A percentile compares a stretch with the other conserved stretches of the same genome.
These are phyloP conservation scores for Globisporangium apiculatum DNA, from an alignment of 352 stramenopile genomes.

Conservation along the genomic window DNA sequence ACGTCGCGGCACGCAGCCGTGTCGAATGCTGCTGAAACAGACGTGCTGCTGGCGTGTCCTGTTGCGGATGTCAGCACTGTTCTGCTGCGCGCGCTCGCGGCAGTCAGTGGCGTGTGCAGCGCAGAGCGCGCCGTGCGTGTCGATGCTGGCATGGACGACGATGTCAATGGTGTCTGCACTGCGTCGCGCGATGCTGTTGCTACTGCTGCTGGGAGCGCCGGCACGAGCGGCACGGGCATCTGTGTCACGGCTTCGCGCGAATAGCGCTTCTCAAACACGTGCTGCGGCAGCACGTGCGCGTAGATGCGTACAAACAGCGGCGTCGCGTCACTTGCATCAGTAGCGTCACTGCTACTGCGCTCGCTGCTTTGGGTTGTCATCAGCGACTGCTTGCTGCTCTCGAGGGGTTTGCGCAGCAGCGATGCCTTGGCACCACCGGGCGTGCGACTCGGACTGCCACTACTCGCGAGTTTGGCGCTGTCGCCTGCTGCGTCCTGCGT, in stretches of 20 bases:
- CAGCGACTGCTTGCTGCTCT: too few species aligned
- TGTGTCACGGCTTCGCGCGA: conserved; percentile 24
- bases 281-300: conserved; percentile 44
- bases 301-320: conserved; percentile 47
- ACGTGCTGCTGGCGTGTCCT: too few species aligned
- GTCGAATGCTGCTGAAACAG: not conserved
- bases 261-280: conserved; percentile 46
- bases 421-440: too few species aligned
- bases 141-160: not conserved
- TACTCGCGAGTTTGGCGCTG: conserved; percentile 9
- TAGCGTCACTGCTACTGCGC: too few species aligned
- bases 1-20: conserved; percentile 28
- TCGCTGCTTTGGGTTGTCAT: too few species aligned
- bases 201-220: not conserved
- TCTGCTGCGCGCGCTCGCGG: not conserved
- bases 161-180: not conserved
- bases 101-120: conserved; percentile 6
- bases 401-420: not conserved
- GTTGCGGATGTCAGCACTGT: too few species aligned
- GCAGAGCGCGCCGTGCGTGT: not conserved
- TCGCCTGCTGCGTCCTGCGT: conserved; percentile 45
- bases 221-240: conserved; percentile 23
- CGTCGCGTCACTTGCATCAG: not conserved
- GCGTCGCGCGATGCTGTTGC: not conserved
- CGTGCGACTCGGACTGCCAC: not conserved